phyloP scores from a whole-genome alignment of 2,329 filamentous ascomycete species.

The Aspergillus brunneoviolaceus region DNA sequence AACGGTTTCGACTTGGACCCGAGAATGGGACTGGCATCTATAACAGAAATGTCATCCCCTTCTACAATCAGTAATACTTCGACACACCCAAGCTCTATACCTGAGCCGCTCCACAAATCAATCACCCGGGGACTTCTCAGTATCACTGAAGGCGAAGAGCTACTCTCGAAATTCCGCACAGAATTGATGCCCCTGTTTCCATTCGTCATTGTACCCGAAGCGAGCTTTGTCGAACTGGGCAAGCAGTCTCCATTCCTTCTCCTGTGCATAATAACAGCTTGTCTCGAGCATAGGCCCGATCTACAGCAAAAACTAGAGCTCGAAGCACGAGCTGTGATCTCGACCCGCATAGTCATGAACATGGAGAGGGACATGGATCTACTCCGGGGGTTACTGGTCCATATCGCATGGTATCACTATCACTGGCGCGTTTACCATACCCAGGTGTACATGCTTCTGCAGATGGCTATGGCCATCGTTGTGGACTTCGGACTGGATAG shows the following conservation, averaged over 20 bases:
- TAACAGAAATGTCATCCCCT: too few relatives aligned
- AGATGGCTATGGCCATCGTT: constrained; percentile 7
- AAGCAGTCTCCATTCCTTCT: constrained; percentile 3
- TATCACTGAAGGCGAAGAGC: background rate
- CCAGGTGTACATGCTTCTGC: constrained; percentile 10
- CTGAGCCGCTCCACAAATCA: too few relatives aligned
- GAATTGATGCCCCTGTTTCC: constrained; percentile 11
- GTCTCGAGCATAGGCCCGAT: background rate
- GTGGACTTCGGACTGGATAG: background rate
- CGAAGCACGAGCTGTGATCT: background rate
- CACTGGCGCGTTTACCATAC: constrained; percentile 10
- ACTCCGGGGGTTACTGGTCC: constrained; percentile 10
- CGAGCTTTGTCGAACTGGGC: background rate
- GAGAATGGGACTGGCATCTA: too few relatives aligned
- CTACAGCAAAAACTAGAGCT: constrained; percentile 2
- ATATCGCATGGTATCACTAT: constrained; percentile 14
- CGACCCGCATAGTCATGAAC: constrained; percentile 3
- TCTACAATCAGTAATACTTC: too few relatives aligned
- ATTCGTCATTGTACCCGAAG: constrained; percentile 7
- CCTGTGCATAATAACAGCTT: background rate
- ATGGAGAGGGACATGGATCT: constrained; percentile 12
- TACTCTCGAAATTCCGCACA: constrained; percentile 3
- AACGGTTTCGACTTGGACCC: too few relatives aligned
- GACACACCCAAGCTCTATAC: too few relatives aligned
- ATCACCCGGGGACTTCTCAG: too few relatives aligned